These are phyloP conservation scores for Didymella keratinophila DNA, from an alignment of 2,329 filamentous ascomycete species.

Conservation along the genomic window DNA sequence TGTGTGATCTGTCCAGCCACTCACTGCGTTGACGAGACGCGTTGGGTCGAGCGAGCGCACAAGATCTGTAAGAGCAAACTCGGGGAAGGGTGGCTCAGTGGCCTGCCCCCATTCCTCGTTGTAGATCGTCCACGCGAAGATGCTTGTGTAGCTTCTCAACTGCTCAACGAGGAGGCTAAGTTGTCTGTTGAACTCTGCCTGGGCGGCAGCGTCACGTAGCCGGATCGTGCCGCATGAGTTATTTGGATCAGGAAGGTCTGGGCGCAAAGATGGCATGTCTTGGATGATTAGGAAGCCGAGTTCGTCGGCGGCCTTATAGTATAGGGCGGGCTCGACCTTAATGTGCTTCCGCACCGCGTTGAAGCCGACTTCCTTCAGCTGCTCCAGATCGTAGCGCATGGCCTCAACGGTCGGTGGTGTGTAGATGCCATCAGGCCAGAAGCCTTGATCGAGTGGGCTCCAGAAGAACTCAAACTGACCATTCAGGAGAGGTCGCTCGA, in stretches of 20 bases:
- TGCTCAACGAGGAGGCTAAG: constrained; percentile 68
- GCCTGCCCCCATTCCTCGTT: constrained; percentile 77
- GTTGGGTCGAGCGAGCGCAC: constrained; percentile 68
- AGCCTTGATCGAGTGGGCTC: constrained; percentile 74
- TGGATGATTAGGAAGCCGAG: constrained; percentile 73
- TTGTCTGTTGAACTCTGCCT: constrained; percentile 71
- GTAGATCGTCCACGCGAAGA: constrained; percentile 73
- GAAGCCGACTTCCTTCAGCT: constrained; percentile 71
- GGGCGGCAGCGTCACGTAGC: constrained; percentile 53
- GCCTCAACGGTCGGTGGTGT: constrained; percentile 71
- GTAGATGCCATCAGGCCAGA: constrained; percentile 74
- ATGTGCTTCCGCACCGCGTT: constrained; percentile 78
- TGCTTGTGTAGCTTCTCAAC: constrained; percentile 70
- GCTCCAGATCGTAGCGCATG: constrained; percentile 70
- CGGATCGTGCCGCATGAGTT: constrained; percentile 25
- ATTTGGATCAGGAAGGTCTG: constrained; percentile 28
- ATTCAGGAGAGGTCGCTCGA: constrained; percentile 70
- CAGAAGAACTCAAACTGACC: constrained; percentile 74
- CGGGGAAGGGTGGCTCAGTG: constrained; percentile 58
- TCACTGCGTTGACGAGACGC: constrained; percentile 68
- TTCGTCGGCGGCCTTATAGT: constrained; percentile 72
- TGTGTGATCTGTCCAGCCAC: constrained; percentile 73
- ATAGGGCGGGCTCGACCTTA: constrained; percentile 72
- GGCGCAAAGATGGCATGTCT: constrained; percentile 71
- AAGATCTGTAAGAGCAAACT: constrained; percentile 63